Conservation (phyloP, 1,284 basidiomycete species). For the Stygiomarasmius scandens region DNA sequence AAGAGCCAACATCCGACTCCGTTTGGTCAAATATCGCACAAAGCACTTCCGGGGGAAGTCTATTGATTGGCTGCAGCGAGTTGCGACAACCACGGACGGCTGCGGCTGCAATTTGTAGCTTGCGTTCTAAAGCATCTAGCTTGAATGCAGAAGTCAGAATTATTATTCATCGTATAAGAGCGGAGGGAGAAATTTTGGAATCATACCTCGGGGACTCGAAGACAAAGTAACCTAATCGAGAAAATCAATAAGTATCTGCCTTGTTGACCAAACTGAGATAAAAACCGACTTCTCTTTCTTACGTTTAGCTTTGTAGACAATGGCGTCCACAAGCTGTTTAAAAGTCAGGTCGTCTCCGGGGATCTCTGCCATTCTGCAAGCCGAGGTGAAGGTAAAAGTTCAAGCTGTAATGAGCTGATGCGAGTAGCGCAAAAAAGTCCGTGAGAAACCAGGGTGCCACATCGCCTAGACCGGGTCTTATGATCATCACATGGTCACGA, state of each 20-base stretch:
- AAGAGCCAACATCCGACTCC: conserved; percentile 10
- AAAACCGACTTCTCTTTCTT: conserved; percentile 11
- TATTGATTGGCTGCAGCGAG: conserved; percentile 16
- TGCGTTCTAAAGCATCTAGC: conserved; percentile 17
- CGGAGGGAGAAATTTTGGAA: background rate
- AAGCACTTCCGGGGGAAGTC: conserved; percentile 19
- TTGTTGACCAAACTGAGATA: background rate
- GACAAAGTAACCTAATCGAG: conserved; percentile 6
- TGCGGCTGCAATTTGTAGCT: conserved; percentile 16
- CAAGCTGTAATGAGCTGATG: too few species aligned
- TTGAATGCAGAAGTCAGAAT: background rate
- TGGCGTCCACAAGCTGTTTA: conserved; percentile 12
- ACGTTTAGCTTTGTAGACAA: conserved; percentile 12
- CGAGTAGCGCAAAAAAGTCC: too few species aligned
- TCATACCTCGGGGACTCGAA: conserved; percentile 11
- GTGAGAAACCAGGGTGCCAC: too few species aligned
- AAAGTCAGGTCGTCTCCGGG: conserved; percentile 1
- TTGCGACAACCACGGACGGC: conserved; percentile 19
- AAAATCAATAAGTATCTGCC: background rate
- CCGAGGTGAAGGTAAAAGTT: too few species aligned
- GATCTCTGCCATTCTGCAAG: too few species aligned
- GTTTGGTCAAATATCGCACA: conserved; percentile 16
- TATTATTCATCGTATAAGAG: background rate
- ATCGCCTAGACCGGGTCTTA: too few species aligned
- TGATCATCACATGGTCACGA: too few species aligned